Evolutionary conservation across 441 rosid genomes (phyloP), one percentile per base, ranked within the genome.

Genomic region (Gossypium davidsonii): DNA sequence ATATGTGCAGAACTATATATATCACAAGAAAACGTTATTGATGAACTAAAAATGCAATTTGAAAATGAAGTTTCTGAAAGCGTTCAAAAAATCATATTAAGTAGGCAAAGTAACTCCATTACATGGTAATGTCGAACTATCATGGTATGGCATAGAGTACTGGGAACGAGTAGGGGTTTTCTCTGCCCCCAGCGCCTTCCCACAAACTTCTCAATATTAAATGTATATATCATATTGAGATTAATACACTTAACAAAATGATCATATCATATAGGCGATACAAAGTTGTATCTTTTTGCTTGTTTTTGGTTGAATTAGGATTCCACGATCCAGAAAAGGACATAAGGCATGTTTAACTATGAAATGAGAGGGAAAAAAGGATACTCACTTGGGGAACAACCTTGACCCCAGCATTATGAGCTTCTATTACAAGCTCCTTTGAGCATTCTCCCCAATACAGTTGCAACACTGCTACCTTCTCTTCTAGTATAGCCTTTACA

Each of bases 371-470:
- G 49, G 5, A 37, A 25, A 11, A 58, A 25, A 67, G 3, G 15
- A 25, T 15, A 77, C 82, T 86, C 74, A 92, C 97, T 80, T 92
- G 98, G 28, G 92, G 98, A 80, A 91, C 81, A 80, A 92, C 84
- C 77, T 88, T 91, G 76, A 87, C 88, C 3, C 93, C 93, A 12
- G 89, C 90, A 49, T 11, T 57, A 70, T 88, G 98, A 74, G 96
- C 94, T 71, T 79, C 76, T 25, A 77, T 77, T 0, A 90, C 87
- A 68, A 92, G 90, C 78, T 88, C 91, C 79, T 79, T 67, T 1
- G 94, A 77, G 78, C 88, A 87, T 42, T 88, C 86, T 56, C 96
- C 98, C 98, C 98, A 91, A 73, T 79, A 92, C 56, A 89, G 83
- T 76, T 92, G 96, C 81, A 91, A 79, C 20, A 91, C 85, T 17